phyloP scores from a whole-genome alignment of 441 rosid genomes.

The Gossypium gossypioides region DNA sequence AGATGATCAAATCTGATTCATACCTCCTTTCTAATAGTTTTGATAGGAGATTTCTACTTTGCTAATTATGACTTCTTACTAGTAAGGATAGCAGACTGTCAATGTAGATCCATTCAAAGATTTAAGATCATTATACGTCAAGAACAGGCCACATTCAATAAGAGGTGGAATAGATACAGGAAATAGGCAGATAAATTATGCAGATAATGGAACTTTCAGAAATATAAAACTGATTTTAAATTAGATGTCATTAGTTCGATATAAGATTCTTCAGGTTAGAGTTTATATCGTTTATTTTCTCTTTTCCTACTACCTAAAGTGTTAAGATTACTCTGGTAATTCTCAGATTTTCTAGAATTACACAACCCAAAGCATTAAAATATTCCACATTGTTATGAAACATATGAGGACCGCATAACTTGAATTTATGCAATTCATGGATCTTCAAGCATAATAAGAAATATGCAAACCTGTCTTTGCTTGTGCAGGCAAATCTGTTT shows the following conservation, averaged over 20 bases:
- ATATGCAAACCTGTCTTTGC: conserved; percentile 56
- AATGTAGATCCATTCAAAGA: background rate
- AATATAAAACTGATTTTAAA: background rate
- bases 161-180: background rate
- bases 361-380: background rate
- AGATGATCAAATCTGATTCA: background rate
- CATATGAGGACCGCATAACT: background rate
- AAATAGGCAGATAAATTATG: background rate
- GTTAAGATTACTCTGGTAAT: background rate
- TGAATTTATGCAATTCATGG: conserved; percentile 3
- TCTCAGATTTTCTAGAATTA: background rate
- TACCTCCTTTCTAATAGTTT: background rate
- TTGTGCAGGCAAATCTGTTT: conserved; percentile 48
- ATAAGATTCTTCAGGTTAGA: background rate
- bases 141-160: background rate
- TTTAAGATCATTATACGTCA: background rate
- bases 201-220: background rate
- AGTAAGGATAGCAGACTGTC: background rate
- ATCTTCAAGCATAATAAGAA: conserved; percentile 7
- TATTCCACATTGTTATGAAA: background rate
- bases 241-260: background rate
- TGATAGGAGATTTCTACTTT: background rate
- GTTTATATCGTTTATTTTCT: background rate
- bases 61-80: background rate
- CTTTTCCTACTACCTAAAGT: background rate